Evolutionary conservation across 441 rosid species (phyloP).

Genomic region (Sinapis alba): DNA sequence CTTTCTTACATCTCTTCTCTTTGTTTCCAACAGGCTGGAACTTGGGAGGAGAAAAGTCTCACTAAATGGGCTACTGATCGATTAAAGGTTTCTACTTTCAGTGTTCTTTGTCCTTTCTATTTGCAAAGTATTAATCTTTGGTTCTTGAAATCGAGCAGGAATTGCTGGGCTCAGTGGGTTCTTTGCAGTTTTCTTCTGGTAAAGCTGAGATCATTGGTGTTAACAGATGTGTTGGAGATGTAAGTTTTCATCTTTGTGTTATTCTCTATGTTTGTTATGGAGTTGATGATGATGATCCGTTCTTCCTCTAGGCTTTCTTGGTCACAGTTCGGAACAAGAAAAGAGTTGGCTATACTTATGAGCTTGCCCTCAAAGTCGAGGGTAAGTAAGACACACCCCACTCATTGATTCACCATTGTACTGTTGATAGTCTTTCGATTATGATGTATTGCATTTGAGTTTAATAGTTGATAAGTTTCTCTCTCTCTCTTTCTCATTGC

Average conservation of each 20-base stretch:
- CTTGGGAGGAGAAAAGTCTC: constrained; percentile 89
- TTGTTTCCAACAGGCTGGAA: constrained; percentile 62
- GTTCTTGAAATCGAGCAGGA: constrained; percentile 48
- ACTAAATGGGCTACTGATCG: constrained; percentile 79
- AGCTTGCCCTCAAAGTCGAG: constrained; percentile 69
- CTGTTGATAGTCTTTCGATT: not conserved
- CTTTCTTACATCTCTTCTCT: not conserved
- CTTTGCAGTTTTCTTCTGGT: constrained; percentile 72
- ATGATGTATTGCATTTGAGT: not conserved
- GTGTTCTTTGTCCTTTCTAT: not conserved
- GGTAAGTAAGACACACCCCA: constrained; percentile 43
- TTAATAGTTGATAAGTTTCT: not conserved
- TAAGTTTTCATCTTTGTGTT: constrained; percentile 42
- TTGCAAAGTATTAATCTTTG: not conserved
- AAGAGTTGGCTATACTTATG: constrained; percentile 83
- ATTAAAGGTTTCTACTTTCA: constrained; percentile 56
- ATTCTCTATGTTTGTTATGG: constrained; percentile 1
- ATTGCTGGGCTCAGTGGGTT: constrained; percentile 59
- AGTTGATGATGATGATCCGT: not conserved
- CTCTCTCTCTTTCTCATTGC: not conserved
- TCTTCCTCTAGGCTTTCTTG: constrained; percentile 68
- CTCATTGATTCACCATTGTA: not conserved
- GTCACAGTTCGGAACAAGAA: constrained; percentile 88
- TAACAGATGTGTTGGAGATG: constrained; percentile 77
- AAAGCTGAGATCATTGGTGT: constrained; percentile 73